A percentile compares a stretch with the other conserved stretches of the same genome.
phyloP scores from a whole-genome alignment of 306 rosid genomes.

The Gastrolobium bilobum region DNA sequence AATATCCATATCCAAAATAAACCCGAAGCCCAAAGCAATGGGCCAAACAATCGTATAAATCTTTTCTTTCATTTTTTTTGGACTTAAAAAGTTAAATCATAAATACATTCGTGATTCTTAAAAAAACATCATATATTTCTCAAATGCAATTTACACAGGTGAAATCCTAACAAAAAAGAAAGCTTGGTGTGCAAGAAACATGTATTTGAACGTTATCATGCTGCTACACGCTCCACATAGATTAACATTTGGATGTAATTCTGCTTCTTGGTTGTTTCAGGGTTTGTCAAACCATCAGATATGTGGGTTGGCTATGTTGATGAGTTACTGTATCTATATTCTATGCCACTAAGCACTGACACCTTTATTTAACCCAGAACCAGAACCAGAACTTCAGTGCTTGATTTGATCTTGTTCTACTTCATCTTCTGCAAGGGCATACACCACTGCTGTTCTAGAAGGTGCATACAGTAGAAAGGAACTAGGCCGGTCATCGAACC shows the following conservation, averaged over 20 bases:
- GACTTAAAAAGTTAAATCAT: background rate
- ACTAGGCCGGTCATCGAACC: conserved; percentile 74
- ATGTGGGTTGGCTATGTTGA: conserved; percentile 41
- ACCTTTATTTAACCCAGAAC: background rate
- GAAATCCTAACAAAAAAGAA: conserved; percentile 36
- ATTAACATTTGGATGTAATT: conserved; percentile 28
- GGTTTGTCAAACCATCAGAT: conserved; percentile 11
- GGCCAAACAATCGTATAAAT: background rate
- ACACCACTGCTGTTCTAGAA: conserved; percentile 83
- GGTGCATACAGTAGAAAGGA: conserved; percentile 87
- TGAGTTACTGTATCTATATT: conserved; percentile 43
- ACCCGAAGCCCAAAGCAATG: background rate
- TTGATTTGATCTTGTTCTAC: conserved; percentile 33
- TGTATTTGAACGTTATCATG: conserved; percentile 21
- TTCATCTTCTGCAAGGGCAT: conserved; percentile 61
- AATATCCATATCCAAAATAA: background rate
- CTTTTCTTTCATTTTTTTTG: background rate
- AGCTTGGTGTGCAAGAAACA: conserved; percentile 18
- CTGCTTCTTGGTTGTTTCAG: conserved; percentile 30
- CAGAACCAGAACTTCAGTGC: conserved; percentile 38
- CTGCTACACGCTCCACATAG: conserved; percentile 34
- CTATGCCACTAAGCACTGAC: conserved; percentile 40
- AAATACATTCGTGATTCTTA: too few species aligned
- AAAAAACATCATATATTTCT: background rate
- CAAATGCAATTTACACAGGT: conserved; percentile 14